Conservation (phyloP, 192 early-diverging fungal genomes). For the Powellomyces hirtus region DNA sequence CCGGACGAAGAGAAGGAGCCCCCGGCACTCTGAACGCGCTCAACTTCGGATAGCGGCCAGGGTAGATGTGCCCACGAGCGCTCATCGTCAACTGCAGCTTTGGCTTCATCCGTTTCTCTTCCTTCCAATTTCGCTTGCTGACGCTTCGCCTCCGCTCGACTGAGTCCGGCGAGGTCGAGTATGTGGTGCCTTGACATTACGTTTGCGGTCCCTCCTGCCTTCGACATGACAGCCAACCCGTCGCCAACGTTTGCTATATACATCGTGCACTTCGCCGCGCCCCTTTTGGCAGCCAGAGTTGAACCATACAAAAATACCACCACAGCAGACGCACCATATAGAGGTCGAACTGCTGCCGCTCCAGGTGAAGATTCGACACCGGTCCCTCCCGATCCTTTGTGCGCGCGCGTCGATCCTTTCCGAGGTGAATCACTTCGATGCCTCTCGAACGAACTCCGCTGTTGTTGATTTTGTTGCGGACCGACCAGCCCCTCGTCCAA, state of each 20-base stretch:
- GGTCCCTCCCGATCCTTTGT: neutral
- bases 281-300: neutral
- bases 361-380: neutral
- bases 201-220: constrained; percentile 63
- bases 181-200: constrained; percentile 73
- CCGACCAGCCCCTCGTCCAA: constrained; percentile 8
- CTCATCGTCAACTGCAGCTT: neutral
- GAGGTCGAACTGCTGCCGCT: neutral
- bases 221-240: constrained; percentile 73
- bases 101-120: neutral
- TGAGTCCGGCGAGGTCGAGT: constrained; percentile 37
- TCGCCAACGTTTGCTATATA: constrained; percentile 89
- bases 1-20: constrained; percentile 76
- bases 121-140: neutral
- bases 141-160: constrained; percentile 10
- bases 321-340: constrained; percentile 71
- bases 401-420: constrained; percentile 28
- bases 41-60: constrained; percentile 45
- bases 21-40: constrained; percentile 75
- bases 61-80: neutral
- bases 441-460: neutral
- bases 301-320: constrained; percentile 76
- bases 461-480: constrained; percentile 11
- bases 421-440: constrained; percentile 4
- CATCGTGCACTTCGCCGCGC: constrained; percentile 47